These are phyloP conservation scores for Komagataella pseudopastoris DNA, from an alignment of 805 yeast genomes.

Conservation along the genomic window DNA sequence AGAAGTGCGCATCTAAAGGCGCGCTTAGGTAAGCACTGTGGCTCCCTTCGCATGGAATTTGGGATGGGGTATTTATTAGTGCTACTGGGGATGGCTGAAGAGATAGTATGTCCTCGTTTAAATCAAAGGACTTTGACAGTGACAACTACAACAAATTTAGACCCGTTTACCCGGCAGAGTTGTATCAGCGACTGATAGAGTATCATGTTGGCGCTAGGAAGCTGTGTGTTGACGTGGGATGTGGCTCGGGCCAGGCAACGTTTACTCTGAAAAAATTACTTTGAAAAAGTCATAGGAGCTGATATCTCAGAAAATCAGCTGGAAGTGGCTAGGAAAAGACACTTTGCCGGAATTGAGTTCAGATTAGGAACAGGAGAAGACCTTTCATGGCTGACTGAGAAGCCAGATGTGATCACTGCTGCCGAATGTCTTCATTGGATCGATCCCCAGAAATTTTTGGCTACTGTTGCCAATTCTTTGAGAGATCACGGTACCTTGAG, in stretches of 20 bases:
- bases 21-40: background rate
- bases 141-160: conserved; percentile 40
- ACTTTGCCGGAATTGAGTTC: conserved; percentile 8
- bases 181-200: conserved; percentile 26
- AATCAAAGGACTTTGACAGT: conserved; percentile 37
- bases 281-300: conserved; percentile 42
- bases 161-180: conserved; percentile 48
- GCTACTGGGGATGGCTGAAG: background rate
- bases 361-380: conserved; percentile 14
- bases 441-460: conserved; percentile 37
- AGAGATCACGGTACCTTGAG: conserved; percentile 44
- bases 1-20: background rate
- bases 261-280: conserved; percentile 31
- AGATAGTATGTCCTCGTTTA: conserved; percentile 47
- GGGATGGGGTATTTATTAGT: background rate
- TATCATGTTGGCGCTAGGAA: conserved; percentile 20
- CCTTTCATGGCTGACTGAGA: conserved; percentile 8
- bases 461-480: conserved; percentile 33
- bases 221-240: conserved; percentile 57
- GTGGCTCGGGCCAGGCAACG: conserved; percentile 73
- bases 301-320: conserved; percentile 53
- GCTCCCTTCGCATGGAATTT: background rate
- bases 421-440: conserved; percentile 82
- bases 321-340: conserved; percentile 19
- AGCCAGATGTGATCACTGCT: conserved; percentile 46